A percentile compares a stretch with the other conserved stretches of the same genome.
Conservation (phyloP, 306 rosid species). For the Medicago truncatula region MtrunA17r5.0-ANR NC_053049.1:13499501-13500000, state of each 20-base stretch:
- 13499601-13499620: neutral
- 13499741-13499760: conserved; percentile 1
- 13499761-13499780: conserved; percentile 36
- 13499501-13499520: neutral
- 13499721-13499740: neutral
- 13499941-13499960: conserved; percentile 28
- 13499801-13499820: neutral
- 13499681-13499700: neutral
- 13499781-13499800: conserved; percentile 27
- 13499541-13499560: neutral
- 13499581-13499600: conserved; percentile 2
- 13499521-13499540: neutral
- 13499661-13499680: neutral
- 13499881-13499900: conserved; percentile 96
- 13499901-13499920: conserved; percentile 86
- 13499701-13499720: conserved; percentile 4
- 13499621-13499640: neutral
- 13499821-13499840: conserved; percentile 71
- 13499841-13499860: conserved; percentile 95
- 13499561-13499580: neutral
- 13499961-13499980: conserved; percentile 27
- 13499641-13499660: conserved; percentile 9
- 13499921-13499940: conserved; percentile 59
- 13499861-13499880: conserved; percentile 90
- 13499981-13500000: conserved; percentile 44